Base-by-base conservation (phyloP, 352 stramenopile species). In the Globisporangium barbulae region DNA sequence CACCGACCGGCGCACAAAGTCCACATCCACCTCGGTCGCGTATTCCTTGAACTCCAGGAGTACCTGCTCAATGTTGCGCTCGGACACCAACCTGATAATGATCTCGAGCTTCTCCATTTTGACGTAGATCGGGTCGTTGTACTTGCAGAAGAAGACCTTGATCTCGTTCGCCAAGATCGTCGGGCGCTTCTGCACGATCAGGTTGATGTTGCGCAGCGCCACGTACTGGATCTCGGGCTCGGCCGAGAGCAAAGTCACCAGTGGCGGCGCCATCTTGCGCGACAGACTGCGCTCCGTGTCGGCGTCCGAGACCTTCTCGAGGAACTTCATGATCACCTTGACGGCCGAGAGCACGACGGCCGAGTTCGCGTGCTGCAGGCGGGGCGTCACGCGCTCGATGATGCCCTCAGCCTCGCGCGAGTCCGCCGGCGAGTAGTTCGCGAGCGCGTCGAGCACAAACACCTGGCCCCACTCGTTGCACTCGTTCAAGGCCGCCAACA, bases 101-200 rank as follows among this genome's bases (percentile, higher is more conserved):
- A 99, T 99, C 75, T 99, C 97, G 13, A 99, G 84, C 75, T 99
- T 99, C 74, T 99, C 97, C 97, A 99, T 99, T 81, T 94, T 94
- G 63, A 94, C 85, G 72, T 94, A 94, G 65, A 94, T 93, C 55
- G 98, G 98, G 80, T 99, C 98, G 81, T 99, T 99, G 88, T 99
- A 99, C 82, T 99, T 99, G 91, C 97, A 99, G 70, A 99, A 99
- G 78, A 99, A 93, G 9, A 96, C 89, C 74, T 97, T 97, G 63
- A 96, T 97, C 76, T 96, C 89, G 67, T 98, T 98, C 61, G 98
- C 89, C 15, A 99, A 75, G 64, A 99, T 99, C 22, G 79, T 82
- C 12, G 96, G 96, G 9, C 94, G 84, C 76, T 99, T 99, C 72
- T 99, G 97, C 31, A 99, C 98, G 74, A 99, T 99, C 19, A 99